Base-by-base conservation (phyloP, 139 green algal species). In the Pseudopediastrum boryanum region DNA sequence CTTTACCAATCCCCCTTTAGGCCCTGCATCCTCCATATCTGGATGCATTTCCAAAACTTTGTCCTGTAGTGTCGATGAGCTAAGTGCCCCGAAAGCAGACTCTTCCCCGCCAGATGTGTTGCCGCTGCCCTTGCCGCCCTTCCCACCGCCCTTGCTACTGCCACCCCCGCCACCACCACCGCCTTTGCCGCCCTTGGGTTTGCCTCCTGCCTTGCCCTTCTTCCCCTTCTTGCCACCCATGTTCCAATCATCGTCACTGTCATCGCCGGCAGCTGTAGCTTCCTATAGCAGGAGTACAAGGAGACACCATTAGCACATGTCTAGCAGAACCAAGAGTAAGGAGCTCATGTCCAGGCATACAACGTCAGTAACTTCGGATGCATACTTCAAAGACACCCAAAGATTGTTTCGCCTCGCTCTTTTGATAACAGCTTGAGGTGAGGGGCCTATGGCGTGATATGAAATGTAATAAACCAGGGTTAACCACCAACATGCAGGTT, bases 161-260 rank as follows among this genome's bases (percentile, higher is more conserved):
- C 66, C 2, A 42, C 64, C 46, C 7, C 4, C 41, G 25, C 64
- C 70, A 52, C 29, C 80, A 35, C 50, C 74, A 21, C 44, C 61
- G 36, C 35, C 64, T 67, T 78, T 77, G 66, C 46, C 76, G 56
- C 62, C 83, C 41, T 78, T n/a, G n/a, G n/a, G n/a, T n/a, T n/a
- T n/a, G n/a, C n/a, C 78, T 12, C 50, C 71, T 13, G 64, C 72
- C 43, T 83, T 85, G 23, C 79, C 84, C 56, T 90, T 91, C 65
- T 89, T 90, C 1, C 78, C 66, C 50, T 84, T 84, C 38, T 88
- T 90, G 27, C 67, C 59, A 9, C 77, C 72, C 70, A 63, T 78
- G 42, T 66, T 81, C 84, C 85, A 89, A 52, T 93, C 90, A 19
- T 90, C 84, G 7, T 92, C 83, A 27, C 81, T 80, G 54, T 89